Conservation (phyloP, 2,329 filamentous ascomycete species). For the Fonsecaea nubica region DNA sequence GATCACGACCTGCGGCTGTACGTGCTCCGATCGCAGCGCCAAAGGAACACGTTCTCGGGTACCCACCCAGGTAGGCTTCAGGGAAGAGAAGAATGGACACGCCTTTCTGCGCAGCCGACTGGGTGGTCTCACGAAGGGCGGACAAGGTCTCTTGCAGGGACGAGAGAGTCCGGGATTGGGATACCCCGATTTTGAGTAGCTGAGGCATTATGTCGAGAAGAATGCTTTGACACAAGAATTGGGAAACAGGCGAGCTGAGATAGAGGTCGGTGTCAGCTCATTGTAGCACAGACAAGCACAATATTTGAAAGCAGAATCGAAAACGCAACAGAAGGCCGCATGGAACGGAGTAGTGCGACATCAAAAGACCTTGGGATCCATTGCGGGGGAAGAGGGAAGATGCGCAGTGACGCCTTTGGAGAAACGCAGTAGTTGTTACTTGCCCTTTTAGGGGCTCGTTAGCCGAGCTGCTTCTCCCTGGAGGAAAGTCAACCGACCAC, state of each 20-base stretch:
- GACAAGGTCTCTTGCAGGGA: conserved; percentile 64
- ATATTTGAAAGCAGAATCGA: background rate
- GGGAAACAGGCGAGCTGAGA: background rate
- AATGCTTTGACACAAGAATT: background rate
- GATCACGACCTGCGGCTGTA: conserved; percentile 73
- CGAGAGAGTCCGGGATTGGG: conserved; percentile 54
- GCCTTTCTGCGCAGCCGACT: conserved; percentile 64
- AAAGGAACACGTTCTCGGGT: conserved; percentile 81
- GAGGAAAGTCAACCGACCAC: background rate
- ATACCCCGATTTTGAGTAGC: conserved; percentile 53
- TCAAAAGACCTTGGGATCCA: background rate
- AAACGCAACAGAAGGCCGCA: background rate
- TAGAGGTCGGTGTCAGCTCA: background rate
- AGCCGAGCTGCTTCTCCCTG: background rate
- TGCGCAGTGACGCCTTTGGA: background rate
- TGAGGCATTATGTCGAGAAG: conserved; percentile 45
- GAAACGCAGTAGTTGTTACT: background rate
- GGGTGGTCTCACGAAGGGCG: conserved; percentile 69
- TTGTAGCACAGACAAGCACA: background rate
- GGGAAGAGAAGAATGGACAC: conserved; percentile 82
- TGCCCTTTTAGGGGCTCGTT: background rate
- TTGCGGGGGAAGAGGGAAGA: background rate
- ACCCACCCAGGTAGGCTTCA: conserved; percentile 90
- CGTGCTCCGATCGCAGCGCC: conserved; percentile 76
- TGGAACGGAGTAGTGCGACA: background rate